A percentile compares a stretch with the other conserved stretches of the same genome.
Conservation (phyloP, 495 filamentous ascomycete genomes). For the Astrothelium macrocarpum region DNA sequence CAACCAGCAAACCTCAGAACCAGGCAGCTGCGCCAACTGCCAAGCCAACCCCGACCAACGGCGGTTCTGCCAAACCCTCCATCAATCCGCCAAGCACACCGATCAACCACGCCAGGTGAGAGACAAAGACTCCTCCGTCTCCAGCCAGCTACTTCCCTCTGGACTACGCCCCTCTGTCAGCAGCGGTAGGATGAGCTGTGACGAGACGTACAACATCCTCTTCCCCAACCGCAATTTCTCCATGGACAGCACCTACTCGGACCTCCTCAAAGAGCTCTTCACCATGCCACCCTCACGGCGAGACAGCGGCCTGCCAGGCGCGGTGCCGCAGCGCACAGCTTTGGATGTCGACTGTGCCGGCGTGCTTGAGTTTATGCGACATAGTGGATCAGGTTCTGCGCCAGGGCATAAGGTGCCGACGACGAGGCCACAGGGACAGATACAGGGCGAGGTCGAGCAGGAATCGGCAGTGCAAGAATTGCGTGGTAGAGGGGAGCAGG, state of each 20-base stretch:
- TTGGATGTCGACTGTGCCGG: constrained; percentile 3
- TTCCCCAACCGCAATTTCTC: constrained; percentile 5
- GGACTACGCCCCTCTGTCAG: not conserved
- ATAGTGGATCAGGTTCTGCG: not conserved
- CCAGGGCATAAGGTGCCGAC: not conserved
- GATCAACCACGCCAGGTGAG: not conserved
- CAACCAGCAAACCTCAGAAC: not conserved
- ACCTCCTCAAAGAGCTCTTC: not conserved
- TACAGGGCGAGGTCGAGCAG: not conserved
- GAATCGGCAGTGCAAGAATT: not conserved
- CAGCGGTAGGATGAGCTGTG: constrained; percentile 1
- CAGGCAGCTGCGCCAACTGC: not conserved
- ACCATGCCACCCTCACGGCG: not conserved
- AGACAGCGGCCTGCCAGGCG: not conserved
- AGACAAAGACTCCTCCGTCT: not conserved
- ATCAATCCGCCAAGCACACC: not conserved
- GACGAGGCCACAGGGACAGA: not conserved
- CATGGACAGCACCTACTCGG: not conserved
- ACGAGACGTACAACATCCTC: not conserved
- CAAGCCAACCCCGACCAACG: not conserved
- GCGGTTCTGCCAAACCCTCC: not conserved
- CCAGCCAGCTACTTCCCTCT: not conserved
- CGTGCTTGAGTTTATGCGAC: not conserved
- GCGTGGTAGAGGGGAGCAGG: not conserved
- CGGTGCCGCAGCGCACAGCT: not conserved